Percentiles rank a stretch among this genome's conserved stretches.
Conservation (phyloP, 2,329 filamentous ascomycete genomes). For the Exophiala dermatitidis region DNA sequence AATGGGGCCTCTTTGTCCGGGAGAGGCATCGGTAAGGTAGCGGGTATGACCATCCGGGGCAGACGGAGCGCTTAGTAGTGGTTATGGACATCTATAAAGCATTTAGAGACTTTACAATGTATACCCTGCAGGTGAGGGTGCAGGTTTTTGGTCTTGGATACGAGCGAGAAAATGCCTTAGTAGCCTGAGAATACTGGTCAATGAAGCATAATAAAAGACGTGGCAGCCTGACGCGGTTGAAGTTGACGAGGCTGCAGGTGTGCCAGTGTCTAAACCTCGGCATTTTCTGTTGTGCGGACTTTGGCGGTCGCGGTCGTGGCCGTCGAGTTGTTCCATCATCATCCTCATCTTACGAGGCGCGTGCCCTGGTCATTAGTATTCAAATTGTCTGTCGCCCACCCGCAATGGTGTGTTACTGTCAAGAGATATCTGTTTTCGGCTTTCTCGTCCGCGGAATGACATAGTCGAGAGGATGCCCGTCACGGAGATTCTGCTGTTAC, state of each 20-base stretch:
- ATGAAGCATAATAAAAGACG: too few relatives aligned
- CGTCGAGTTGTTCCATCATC: too few relatives aligned
- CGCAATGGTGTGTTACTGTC: background rate
- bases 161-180: too few relatives aligned
- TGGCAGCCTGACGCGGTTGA: too few relatives aligned
- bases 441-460: background rate
- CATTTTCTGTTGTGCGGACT: too few relatives aligned
- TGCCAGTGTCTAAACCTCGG: too few relatives aligned
- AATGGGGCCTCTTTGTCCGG: slow-evolving; percentile 20
- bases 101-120: background rate
- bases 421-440: background rate
- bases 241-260: too few relatives aligned
- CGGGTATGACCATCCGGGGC: background rate
- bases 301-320: too few relatives aligned
- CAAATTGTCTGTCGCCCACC: background rate
- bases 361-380: background rate
- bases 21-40: slow-evolving; percentile 20
- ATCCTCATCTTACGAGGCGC: too few relatives aligned
- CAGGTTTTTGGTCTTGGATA: too few relatives aligned
- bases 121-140: too few relatives aligned
- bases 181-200: too few relatives aligned
- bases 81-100: background rate
- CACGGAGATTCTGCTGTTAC: slow-evolving; percentile 25
- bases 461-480: slow-evolving; percentile 24
- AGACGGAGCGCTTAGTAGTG: background rate